Conservation (phyloP, 2,329 filamentous ascomycete genomes). For the Exophiala viscosa region DNA sequence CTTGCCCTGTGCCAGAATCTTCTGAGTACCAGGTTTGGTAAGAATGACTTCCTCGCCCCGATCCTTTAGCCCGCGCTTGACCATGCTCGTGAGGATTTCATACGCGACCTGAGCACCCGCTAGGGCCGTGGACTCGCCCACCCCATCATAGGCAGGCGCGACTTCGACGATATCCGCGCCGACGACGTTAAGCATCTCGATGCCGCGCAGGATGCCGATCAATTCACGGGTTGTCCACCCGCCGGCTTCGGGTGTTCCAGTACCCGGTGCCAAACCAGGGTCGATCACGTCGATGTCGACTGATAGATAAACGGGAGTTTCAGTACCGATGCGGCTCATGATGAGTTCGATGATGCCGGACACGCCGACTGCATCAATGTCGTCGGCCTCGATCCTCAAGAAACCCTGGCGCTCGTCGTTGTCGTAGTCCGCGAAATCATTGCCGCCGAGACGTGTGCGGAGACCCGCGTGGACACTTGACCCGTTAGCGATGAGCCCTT, state of each 20-base stretch:
- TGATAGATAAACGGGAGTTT: constrained; percentile 75
- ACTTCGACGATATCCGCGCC: constrained; percentile 91
- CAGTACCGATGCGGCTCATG: constrained; percentile 65
- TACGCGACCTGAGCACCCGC: constrained; percentile 80
- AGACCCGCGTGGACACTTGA: constrained; percentile 79
- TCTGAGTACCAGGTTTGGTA: constrained; percentile 18
- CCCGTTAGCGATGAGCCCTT: constrained; percentile 71
- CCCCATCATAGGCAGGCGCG: constrained; percentile 76
- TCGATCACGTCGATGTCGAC: constrained; percentile 81
- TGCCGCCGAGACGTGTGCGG: constrained; percentile 68
- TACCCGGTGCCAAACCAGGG: constrained; percentile 67
- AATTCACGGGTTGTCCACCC: constrained; percentile 89
- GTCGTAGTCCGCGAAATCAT: constrained; percentile 64
- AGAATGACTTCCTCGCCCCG: constrained; percentile 29
- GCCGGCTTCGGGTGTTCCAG: constrained; percentile 83
- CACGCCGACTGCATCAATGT: constrained; percentile 78
- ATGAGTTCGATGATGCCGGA: constrained; percentile 68
- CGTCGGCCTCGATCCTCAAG: constrained; percentile 74
- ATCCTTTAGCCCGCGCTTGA: constrained; percentile 40
- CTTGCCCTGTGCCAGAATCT: constrained; percentile 1
- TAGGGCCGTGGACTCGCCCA: constrained; percentile 74
- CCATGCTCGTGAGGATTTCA: constrained; percentile 69
- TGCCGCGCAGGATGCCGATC: constrained; percentile 74
- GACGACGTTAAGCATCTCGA: constrained; percentile 79
- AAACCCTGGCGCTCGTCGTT: constrained; percentile 75